These are phyloP conservation scores for Oryza meridionalis DNA, from an alignment of 176 grass and related monocot species.

Conservation along the genomic window DNA sequence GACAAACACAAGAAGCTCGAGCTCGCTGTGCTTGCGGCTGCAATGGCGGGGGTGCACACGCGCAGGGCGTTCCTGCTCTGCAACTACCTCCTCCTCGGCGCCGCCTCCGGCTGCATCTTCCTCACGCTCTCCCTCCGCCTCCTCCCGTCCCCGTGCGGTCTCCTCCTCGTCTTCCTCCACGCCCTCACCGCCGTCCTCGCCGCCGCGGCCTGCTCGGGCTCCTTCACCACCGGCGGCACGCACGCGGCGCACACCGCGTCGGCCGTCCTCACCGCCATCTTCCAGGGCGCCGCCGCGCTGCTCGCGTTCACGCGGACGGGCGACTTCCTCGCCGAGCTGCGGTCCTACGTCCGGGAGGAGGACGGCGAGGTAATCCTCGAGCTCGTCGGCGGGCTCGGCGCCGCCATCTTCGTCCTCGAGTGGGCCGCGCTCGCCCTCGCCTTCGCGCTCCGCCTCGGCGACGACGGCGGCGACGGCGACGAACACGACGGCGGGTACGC, in stretches of 20 bases:
- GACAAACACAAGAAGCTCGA: neutral
- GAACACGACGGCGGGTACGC: constrained; percentile 34
- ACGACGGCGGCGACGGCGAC: constrained; percentile 9
- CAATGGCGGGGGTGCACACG: constrained; percentile 33
- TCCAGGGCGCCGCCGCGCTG: constrained; percentile 66
- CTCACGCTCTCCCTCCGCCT: constrained; percentile 89
- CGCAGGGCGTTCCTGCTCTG: constrained; percentile 66
- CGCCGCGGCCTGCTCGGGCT: constrained; percentile 59
- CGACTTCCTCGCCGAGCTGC: constrained; percentile 63
- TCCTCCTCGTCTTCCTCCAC: constrained; percentile 82
- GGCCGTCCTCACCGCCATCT: constrained; percentile 77
- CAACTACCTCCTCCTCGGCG: constrained; percentile 84
- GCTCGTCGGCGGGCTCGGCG: constrained; percentile 71
- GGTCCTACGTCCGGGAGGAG: constrained; percentile 69
- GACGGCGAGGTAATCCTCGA: constrained; percentile 70
- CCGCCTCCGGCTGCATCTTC: constrained; percentile 81
- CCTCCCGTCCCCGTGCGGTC: constrained; percentile 61
- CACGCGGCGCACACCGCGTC: constrained; percentile 59
- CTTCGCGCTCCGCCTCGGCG: constrained; percentile 58
- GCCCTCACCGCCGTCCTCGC: constrained; percentile 65
- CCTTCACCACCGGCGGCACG: constrained; percentile 44
- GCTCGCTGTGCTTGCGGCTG: neutral
- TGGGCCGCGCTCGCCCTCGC: constrained; percentile 71
- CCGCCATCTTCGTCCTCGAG: constrained; percentile 70
- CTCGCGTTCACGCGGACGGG: constrained; percentile 62